Conservation (phyloP, 192 early-diverging fungal species). For the Jimgerdemannia flammicorona region DNA sequence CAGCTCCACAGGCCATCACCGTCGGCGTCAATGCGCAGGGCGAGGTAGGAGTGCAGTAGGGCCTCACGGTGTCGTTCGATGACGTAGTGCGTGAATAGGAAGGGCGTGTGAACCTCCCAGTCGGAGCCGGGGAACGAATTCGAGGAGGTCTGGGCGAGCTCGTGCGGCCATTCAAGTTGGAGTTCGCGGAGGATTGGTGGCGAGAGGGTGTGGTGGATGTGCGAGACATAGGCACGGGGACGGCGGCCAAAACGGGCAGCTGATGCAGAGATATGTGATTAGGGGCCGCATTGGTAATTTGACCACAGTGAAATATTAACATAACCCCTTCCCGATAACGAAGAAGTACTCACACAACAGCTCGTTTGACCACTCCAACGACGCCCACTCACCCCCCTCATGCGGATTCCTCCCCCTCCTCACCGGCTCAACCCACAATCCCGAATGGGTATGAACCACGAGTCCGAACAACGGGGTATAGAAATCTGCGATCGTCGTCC, state of each 20-base stretch:
- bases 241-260: constrained; percentile 23
- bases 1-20: constrained; percentile 24
- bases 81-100: constrained; percentile 35
- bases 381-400: too few relatives aligned
- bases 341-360: too few relatives aligned
- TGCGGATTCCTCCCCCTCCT: too few relatives aligned
- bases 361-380: too few relatives aligned
- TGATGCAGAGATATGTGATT: too few relatives aligned
- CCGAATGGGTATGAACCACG: constrained; percentile 8
- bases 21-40: constrained; percentile 26
- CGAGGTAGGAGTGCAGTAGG: constrained; percentile 26
- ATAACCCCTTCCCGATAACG: too few relatives aligned
- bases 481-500: constrained; percentile 16
- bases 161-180: constrained; percentile 15
- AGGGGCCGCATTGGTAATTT: too few relatives aligned
- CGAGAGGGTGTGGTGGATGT: constrained; percentile 29
- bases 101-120: constrained; percentile 21
- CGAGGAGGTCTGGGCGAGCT: constrained; percentile 21
- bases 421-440: too few relatives aligned
- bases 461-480: constrained; percentile 36
- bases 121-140: constrained; percentile 27
- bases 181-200: constrained; percentile 29
- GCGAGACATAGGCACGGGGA: constrained; percentile 26
- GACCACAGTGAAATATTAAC: too few relatives aligned
- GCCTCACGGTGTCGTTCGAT: constrained; percentile 31